Conservation (phyloP, 2,329 filamentous ascomycete species). For the Phialophora expanda region DNA sequence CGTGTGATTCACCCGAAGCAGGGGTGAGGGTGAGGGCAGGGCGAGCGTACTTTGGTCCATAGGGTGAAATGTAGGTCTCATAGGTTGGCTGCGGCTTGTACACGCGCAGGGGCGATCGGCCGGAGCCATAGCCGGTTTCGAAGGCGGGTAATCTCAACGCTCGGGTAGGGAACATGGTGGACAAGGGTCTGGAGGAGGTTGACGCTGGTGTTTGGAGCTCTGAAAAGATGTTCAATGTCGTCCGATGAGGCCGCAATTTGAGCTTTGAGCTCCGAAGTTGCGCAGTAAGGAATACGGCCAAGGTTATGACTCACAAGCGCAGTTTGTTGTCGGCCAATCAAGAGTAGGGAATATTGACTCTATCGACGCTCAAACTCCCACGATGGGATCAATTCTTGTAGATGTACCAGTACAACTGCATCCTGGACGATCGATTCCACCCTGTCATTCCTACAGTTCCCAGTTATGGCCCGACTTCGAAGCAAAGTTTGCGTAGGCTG, state of each 20-base stretch:
- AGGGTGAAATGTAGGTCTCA: conserved; percentile 61
- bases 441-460: background rate
- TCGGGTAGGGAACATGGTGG: conserved; percentile 1
- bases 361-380: background rate
- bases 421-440: background rate
- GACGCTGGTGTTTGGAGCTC: conserved; percentile 8
- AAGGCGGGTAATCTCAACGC: conserved; percentile 20
- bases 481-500: background rate
- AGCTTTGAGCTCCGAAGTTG: conserved; percentile 20
- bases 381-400: background rate
- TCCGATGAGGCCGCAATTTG: conserved; percentile 11
- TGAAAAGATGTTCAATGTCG: conserved; percentile 17
- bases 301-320: background rate
- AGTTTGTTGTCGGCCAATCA: conserved; percentile 4
- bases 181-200: background rate
- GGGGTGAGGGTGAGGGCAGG: conserved; percentile 55
- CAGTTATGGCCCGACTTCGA: background rate
- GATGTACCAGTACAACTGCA: background rate
- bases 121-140: conserved; percentile 31
- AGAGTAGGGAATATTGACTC: background rate
- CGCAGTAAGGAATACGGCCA: conserved; percentile 5
- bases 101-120: conserved; percentile 34
- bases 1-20: background rate
- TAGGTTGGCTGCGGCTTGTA: conserved; percentile 38
- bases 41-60: conserved; percentile 64